Evolutionary conservation across 2,329 filamentous ascomycete species (phyloP), one percentile per base, ranked within the genome.

Genomic region (Podosphaera aphanis): DNA sequence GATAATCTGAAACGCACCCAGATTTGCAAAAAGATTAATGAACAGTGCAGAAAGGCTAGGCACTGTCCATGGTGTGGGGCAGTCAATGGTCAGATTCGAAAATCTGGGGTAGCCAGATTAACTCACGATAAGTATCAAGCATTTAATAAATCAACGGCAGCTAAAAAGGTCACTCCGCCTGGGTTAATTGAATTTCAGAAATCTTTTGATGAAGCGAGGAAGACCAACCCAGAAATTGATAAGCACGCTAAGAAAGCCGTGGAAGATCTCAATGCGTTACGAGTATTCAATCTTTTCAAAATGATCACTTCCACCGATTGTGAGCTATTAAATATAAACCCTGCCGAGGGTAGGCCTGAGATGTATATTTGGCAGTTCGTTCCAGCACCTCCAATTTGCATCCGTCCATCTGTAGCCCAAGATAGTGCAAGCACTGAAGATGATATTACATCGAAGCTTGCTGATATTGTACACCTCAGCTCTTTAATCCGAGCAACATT

Each of bases 321-420:
- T 59, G 86, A 95, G 61, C 69, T 98, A 19, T 68, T 98, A 1
- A 88, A 88, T 3, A 73, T 98, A 55, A 78, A 94, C 56, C 83
- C 86, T 1, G 70, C 74, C 13, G 85, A 93, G 55, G 84, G 84
- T 10, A 73, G 86, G 16, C 90, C 90, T 0, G 90, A 98, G 60
- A 93, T 93, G 77, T 92, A 95, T 60, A 75, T 98, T 39, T 98
- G 90, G 90, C 86, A 93, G 58, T 93, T 85, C 57, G 71, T 98
- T 31, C 90, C 90, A 1, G 88, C 88, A 0, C 88, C 90, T 1
- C 90, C 90, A 0, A 83, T 95, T 5, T 92, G 84, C 53, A 93
- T 98, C 55, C 73, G 90, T 48, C 90, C 90, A 0, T 94, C 86
- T 0, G 90, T 98, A 16, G 80, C 80, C 25, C 90, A 95, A 61